Evolutionary conservation across 345 rosid genomes (phyloP), one percentile per base, ranked within the genome.

Genomic region (Sisymbrium altissimum): DNA sequence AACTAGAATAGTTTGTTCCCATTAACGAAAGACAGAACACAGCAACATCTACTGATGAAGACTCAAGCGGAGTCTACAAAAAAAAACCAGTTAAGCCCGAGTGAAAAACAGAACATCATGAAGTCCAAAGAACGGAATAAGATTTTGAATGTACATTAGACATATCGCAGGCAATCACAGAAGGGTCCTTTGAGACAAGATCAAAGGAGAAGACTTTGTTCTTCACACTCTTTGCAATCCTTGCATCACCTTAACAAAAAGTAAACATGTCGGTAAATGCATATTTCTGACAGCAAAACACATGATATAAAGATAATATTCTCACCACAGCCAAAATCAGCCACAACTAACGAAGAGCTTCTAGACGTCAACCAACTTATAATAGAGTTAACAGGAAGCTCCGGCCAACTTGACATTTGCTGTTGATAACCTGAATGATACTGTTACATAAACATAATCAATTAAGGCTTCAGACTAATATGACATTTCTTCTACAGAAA

Each of bases 251-350:
- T 93, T 25, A 76, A 68, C 25, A 77, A 9, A 25, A 60, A 3
- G 29, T 27, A 1, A 17, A 9, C 29, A 66, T 33, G n/a, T 45
- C 15, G 18, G 21, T 57, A 25, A 0, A 73, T 0, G 17, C 49
- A 2, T 6, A 14, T 14, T 63, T 29, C 14, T n/a, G 4, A 15
- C 30, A 46, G 30, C 50, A 11, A n/a, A 48, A 59, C 25, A 64
- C 14, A 19, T 18, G 36, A 56, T 68, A 56, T 68, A 8, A 38
- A 59, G 70, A 70, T 62, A 79, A 57, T 30, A 85, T 86, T 50
- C 89, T 91, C 73, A 95, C 97, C 97, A 66, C 99, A 95, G 29
- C 99, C 99, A 77, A 95, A 95, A 87, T 95, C 99, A 66, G 99
- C 96, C n/a, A 95, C 93, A 10, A 84, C 80, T 70, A 95, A 65